Evolutionary conservation across 2,329 filamentous ascomycete genomes (phyloP).

Genomic region (Exophiala phaeomuriformis): DNA sequence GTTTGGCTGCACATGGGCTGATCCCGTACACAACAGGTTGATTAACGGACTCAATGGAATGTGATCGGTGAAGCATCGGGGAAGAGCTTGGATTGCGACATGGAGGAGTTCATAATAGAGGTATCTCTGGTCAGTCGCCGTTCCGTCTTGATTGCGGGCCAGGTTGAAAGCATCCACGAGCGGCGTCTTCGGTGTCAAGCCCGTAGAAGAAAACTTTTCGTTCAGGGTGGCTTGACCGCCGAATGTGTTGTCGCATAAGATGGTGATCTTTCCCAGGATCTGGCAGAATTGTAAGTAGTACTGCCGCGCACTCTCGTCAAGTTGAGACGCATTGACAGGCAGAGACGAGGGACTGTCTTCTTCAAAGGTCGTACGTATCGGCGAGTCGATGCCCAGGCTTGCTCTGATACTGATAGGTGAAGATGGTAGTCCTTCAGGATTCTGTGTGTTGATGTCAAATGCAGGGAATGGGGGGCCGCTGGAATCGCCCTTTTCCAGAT

Average conservation of each 20-base stretch:
- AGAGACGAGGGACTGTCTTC: constrained; percentile 29
- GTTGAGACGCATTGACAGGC: constrained; percentile 52
- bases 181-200: constrained; percentile 71
- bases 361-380: constrained; percentile 29
- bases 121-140: constrained; percentile 74
- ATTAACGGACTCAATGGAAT: constrained; percentile 91
- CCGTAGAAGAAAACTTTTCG: constrained; percentile 76
- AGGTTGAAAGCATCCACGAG: constrained; percentile 94
- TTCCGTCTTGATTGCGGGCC: constrained; percentile 69
- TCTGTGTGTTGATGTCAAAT: constrained; percentile 39
- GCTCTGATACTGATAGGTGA: constrained; percentile 34
- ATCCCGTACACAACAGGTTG: constrained; percentile 91
- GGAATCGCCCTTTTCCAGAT: constrained; percentile 76
- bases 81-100: constrained; percentile 89
- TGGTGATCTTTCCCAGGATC: constrained; percentile 88
- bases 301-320: constrained; percentile 71
- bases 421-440: constrained; percentile 32
- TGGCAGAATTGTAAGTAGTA: constrained; percentile 90
- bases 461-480: constrained; percentile 77
- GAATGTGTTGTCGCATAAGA: constrained; percentile 94
- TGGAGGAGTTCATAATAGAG: constrained; percentile 93
- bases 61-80: constrained; percentile 82
- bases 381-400: constrained; percentile 33
- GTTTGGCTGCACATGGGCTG: constrained; percentile 85
- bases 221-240: constrained; percentile 91